Evolutionary conservation across 2,329 filamentous ascomycete genomes (phyloP).

Genomic region (Zelopaecilomyces penicillatus): DNA sequence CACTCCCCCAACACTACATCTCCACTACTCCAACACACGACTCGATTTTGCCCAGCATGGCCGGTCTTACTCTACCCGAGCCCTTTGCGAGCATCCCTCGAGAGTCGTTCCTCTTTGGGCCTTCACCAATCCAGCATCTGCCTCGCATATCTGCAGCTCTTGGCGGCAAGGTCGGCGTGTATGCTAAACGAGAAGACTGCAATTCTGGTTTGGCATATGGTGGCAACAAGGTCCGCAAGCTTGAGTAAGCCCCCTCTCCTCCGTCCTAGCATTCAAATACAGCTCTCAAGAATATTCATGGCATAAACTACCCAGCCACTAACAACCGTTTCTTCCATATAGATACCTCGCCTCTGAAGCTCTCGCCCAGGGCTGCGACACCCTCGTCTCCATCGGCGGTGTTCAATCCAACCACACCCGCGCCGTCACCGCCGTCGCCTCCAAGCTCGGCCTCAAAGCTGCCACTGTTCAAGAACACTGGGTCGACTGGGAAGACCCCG

Average conservation of each 20-base stretch:
- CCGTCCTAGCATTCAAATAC: not conserved
- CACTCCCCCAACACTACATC: no score
- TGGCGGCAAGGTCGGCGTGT: constrained; percentile 52
- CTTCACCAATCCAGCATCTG: constrained; percentile 60
- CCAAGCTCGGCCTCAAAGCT: constrained; percentile 46
- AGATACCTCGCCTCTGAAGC: constrained; percentile 60
- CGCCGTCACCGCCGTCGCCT: constrained; percentile 55
- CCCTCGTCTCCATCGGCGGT: constrained; percentile 58
- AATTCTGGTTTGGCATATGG: constrained; percentile 60
- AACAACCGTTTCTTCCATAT: not conserved
- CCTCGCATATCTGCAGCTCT: constrained; percentile 56
- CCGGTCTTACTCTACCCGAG: constrained; percentile 41
- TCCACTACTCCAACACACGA: no score
- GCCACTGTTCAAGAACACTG: constrained; percentile 55
- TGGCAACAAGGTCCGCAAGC: constrained; percentile 62
- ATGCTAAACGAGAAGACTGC: constrained; percentile 65
- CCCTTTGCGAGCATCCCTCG: constrained; percentile 57
- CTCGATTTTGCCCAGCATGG: constrained; percentile 13
- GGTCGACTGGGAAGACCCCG: constrained; percentile 53
- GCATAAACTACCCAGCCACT: no score
- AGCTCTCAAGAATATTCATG: no score
- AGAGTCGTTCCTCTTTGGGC: constrained; percentile 54
- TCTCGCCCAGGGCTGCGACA: constrained; percentile 46
- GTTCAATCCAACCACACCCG: constrained; percentile 65
- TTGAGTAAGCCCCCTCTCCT: constrained; percentile 39